These are phyloP conservation scores for Nemania sp. DNA, from an alignment of 2,329 filamentous ascomycete genomes.

Conservation along the genomic window DNA sequence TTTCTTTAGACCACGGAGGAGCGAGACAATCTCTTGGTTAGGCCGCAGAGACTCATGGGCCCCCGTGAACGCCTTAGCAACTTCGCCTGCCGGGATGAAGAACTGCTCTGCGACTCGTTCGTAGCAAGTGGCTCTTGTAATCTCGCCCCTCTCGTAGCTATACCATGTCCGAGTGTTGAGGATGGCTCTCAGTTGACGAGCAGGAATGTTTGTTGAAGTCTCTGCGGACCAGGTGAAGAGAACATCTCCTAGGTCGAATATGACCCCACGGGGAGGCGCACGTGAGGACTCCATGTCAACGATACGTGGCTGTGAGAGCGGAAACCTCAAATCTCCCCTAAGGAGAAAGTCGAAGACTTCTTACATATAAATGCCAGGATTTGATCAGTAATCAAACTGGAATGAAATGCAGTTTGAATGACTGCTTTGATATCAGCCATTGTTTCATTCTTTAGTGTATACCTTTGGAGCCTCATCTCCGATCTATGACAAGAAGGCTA, in stretches of 20 bases:
- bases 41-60: conserved; percentile 35
- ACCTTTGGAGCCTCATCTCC: no score
- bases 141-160: conserved; percentile 35
- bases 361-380: no score
- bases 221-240: conserved; percentile 40
- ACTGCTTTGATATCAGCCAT: no score
- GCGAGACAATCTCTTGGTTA: conserved; percentile 30
- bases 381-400: no score
- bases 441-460: no score
- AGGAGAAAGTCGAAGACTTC: no score
- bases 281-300: background rate
- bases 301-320: no score
- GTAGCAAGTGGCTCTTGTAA: conserved; percentile 34
- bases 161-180: conserved; percentile 36
- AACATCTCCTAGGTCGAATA: conserved; percentile 41
- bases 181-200: conserved; percentile 30
- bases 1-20: conserved; percentile 29
- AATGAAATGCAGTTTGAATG: no score
- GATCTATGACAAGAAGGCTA: no score
- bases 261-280: conserved; percentile 25
- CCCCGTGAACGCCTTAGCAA: conserved; percentile 32
- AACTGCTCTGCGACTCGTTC: conserved; percentile 30
- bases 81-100: conserved; percentile 29
- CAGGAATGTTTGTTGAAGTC: conserved; percentile 32
- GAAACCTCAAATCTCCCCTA: no score